Conservation (phyloP, 1,284 basidiomycete genomes). For the Naganishia albida region DNA sequence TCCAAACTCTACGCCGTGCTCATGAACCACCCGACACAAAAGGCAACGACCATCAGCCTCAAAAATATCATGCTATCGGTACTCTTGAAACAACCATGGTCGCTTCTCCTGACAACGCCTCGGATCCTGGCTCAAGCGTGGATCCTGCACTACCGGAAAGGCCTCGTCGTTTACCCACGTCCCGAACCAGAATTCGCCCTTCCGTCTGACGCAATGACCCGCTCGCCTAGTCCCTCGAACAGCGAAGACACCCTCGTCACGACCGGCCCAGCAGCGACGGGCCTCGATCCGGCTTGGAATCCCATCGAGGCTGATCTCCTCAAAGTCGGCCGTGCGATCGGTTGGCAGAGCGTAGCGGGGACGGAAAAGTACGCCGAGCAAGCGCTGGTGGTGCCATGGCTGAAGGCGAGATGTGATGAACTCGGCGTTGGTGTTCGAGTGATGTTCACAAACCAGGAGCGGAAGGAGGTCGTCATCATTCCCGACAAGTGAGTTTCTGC, state of each 20-base stretch:
- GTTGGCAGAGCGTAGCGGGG: slow-evolving; percentile 41
- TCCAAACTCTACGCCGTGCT: slow-evolving; percentile 60
- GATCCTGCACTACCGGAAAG: slow-evolving; percentile 66
- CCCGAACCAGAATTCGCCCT: slow-evolving; percentile 60
- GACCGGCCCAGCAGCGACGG: not conserved
- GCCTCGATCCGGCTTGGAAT: slow-evolving; percentile 11
- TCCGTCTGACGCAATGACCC: not conserved
- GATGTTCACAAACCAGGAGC: slow-evolving; percentile 53
- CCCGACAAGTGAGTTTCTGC: not conserved
- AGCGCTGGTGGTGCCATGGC: slow-evolving; percentile 29
- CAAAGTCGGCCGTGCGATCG: slow-evolving; percentile 20
- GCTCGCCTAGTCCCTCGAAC: not conserved
- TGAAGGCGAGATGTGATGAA: slow-evolving; percentile 15
- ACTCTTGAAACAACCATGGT: slow-evolving; percentile 58
- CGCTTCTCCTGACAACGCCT: slow-evolving; percentile 63
- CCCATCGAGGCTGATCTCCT: slow-evolving; percentile 21
- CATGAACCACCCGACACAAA: slow-evolving; percentile 55
- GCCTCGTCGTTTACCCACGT: slow-evolving; percentile 64
- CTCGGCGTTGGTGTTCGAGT: slow-evolving; percentile 53
- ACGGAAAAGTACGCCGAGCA: slow-evolving; percentile 52
- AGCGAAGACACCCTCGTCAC: slow-evolving; percentile 4
- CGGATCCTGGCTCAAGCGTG: slow-evolving; percentile 69
- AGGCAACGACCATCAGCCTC: slow-evolving; percentile 41
- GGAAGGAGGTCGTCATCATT: slow-evolving; percentile 39
- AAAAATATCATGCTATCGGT: slow-evolving; percentile 57